Base-by-base conservation (phyloP, 2,329 filamentous ascomycete species). In the Cercospora janseana region DNA sequence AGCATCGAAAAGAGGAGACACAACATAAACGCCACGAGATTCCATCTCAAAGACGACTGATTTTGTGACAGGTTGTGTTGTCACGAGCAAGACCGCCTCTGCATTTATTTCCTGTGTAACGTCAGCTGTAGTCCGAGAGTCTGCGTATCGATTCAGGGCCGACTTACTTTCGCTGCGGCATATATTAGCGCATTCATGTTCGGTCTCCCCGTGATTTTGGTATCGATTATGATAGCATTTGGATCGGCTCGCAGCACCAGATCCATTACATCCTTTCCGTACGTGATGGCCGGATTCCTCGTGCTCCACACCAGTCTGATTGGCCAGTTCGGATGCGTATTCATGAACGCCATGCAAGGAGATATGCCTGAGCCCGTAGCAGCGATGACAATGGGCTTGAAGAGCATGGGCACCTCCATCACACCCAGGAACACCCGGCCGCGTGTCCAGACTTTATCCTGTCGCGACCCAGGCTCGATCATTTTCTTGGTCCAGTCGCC, bases 291-390 rank as follows among this genome's bases (percentile, higher is more conserved):
- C 0, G 86, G 86, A 10, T 75, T 71, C 1, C 79, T 74, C 0
- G 85, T 81, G 3, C 80, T 82, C 86, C 86, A 90, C 38, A 89
- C 74, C 8, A 90, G 77, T 10, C 84, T 80, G 28, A 74, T 75
- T 27, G 75, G 70, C 7, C 70, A 70, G 12, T 72, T 55, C 2
- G 72, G 71, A 45, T 69, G 62, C 51, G 69, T 73, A 40, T 79
- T 75, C 28, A 87, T 74, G 44, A 83, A 76, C 1, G 81, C 82
- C 10, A 88, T 71, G 47, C 82, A 79, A 0, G 85, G 86, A 0
- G 84, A 86, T 51, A 88, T 87, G 3, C 85, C 85, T 0, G 85
- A 87, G 1, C 86, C 86, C 0, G 86, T 89, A 4, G 81, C 83
- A 5, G 88, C 79, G 51, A 89, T 70, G 21, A 89, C 75, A 49